Base-by-base conservation (phyloP, 345 rosid species). In the Citrus unshiu region DNA sequence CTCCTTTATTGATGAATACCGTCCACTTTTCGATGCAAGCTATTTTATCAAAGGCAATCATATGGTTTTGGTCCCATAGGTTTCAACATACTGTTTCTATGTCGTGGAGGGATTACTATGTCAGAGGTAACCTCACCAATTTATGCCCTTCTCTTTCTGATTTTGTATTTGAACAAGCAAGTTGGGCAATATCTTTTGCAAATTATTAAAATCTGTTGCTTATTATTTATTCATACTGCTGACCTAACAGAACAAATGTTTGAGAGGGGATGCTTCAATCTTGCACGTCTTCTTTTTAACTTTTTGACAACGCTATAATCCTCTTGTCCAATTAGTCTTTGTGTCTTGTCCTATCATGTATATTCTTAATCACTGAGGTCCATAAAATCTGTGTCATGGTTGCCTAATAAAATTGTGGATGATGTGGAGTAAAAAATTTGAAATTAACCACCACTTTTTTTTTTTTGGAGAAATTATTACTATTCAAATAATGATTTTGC, bases 1-100 rank as follows among this genome's bases (percentile, higher is more conserved):
- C 99, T 81, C 99, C 99, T 59, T 85, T 97, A 70, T 84, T 94
- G 89, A 97, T 97, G 98, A 97, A 94, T 86, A 90, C 97, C 4
- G 43, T 97, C 75, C 99, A 97, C 84, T 97, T 97, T 81, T 70
- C 90, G 61, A 91, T 97, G 88, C 99, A 97, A 94, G 98, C 99
- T 83, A 79, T 87, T 86, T 77, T 97, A 72, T 87, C 99, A 32
- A 93, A 88, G 78, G 85, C 83, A 77, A 92, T 97, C 75, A 87
- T 90, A 6, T 97, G 94, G 93, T 88, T 88, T 80, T 93, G 99
- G 95, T 93, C 97, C 21, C 87, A 90, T 78, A 91, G 88, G 87
- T 89, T 85, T 88, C 90, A 88, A 66, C 85, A 90, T 76, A 84
- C 83, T 34, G 87, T 84, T 72, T 75, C 88, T 75, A 93, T 97